Evolutionary conservation across 169 alveolate species (phyloP).

Genomic region (Plasmodium inui): DNA sequence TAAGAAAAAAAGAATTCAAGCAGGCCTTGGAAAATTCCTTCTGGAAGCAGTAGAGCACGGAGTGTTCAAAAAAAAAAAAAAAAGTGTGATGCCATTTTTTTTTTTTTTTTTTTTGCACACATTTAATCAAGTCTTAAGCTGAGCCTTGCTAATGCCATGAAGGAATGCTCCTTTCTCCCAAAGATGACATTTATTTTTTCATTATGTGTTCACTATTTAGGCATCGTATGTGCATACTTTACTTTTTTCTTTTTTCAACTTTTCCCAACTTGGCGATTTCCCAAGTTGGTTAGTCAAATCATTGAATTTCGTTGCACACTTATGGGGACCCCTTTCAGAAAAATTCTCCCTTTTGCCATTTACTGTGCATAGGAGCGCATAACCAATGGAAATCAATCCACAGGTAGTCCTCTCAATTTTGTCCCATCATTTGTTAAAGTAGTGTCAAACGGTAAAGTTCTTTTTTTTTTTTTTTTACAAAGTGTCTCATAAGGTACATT

Average conservation of each 20-base stretch:
- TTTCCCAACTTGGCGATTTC: background rate
- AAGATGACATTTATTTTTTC: background rate
- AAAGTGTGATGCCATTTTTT: background rate
- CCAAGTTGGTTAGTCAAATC: background rate
- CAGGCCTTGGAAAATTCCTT: background rate
- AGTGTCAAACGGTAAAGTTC: background rate
- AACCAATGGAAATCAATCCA: background rate
- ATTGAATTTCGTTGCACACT: constrained; percentile 22
- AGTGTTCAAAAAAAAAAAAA: background rate
- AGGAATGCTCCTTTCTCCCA: background rate
- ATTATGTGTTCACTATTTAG: background rate
- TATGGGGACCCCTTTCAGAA: background rate
- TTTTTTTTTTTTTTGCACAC: background rate
- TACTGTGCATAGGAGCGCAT: constrained; percentile 63
- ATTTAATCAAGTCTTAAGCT: background rate
- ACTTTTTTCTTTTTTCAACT: background rate
- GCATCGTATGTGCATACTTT: background rate
- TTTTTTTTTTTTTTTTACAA: background rate
- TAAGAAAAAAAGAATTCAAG: background rate
- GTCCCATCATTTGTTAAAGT: background rate
- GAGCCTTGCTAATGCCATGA: background rate
- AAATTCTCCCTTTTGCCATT: background rate
- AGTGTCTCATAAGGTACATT: background rate
- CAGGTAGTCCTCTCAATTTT: background rate
- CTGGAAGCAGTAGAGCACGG: background rate